phyloP scores from a whole-genome alignment of 306 rosid genomes.

The Dalbergia cochinchinensis region DNA sequence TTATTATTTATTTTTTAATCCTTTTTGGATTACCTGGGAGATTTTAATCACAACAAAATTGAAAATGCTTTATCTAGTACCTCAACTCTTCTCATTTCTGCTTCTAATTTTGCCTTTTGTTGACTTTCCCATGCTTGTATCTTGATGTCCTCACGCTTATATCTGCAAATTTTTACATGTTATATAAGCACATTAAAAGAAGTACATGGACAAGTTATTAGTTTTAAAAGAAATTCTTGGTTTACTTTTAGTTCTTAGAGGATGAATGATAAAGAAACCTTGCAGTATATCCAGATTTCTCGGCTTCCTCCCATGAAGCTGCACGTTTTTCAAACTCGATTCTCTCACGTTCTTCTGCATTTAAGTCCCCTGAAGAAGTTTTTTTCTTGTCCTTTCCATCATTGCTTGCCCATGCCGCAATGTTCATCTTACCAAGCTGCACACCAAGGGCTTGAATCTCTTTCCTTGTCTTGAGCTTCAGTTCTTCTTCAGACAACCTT shows the following conservation, averaged over 20 bases:
- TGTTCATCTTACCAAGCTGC: constrained; percentile 92
- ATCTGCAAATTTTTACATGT: constrained; percentile 57
- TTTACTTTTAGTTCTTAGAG: constrained; percentile 19
- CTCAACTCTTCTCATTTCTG: constrained; percentile 88
- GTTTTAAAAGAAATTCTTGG: neutral
- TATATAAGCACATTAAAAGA: constrained; percentile 32
- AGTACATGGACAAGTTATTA: neutral
- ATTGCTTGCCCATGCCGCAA: constrained; percentile 97
- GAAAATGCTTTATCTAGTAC: constrained; percentile 45
- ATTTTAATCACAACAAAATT: too few relatives aligned
- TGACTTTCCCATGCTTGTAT: constrained; percentile 97
- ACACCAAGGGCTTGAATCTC: constrained; percentile 92
- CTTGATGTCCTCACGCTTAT: constrained; percentile 88
- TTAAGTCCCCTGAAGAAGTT: constrained; percentile 41
- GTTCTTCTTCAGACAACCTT: constrained; percentile 82
- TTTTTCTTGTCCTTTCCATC: constrained; percentile 64
- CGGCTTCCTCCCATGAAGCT: constrained; percentile 87
- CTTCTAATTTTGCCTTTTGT: constrained; percentile 83
- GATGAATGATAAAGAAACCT: constrained; percentile 64
- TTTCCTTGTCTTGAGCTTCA: constrained; percentile 83
- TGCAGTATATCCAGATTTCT: constrained; percentile 82
- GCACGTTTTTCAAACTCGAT: constrained; percentile 84
- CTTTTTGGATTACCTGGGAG: too few relatives aligned
- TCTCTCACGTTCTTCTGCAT: constrained; percentile 55
- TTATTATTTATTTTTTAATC: too few relatives aligned